Evolutionary conservation across 208 protist species (phyloP).

Genomic region (Acanthamoeba culbertsoni): DNA sequence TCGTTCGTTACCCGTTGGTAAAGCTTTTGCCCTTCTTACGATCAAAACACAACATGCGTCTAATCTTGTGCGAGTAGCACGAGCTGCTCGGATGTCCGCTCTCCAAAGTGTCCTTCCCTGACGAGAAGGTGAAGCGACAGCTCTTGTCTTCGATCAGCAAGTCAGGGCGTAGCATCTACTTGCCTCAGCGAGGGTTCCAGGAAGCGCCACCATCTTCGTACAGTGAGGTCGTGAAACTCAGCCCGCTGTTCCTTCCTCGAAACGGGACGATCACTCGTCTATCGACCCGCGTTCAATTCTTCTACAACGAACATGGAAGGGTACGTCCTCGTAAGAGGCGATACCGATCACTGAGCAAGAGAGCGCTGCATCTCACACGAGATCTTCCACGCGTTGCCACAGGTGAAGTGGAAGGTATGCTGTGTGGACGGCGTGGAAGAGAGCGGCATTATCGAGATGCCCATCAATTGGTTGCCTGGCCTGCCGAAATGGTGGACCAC

Average conservation of each 20-base stretch:
- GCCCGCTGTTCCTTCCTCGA: conserved; percentile 7
- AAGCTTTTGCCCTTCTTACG: not conserved
- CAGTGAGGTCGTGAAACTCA: not conserved
- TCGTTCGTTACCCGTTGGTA: conserved; percentile 35
- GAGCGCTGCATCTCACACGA: too few species aligned
- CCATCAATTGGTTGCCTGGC: conserved; percentile 21
- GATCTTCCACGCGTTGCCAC: not conserved
- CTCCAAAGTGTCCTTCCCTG: conserved; percentile 39
- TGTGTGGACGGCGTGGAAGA: conserved; percentile 21
- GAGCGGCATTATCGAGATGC: conserved; percentile 27
- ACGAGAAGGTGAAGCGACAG: conserved; percentile 32
- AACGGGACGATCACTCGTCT: not conserved
- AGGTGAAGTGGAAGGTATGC: conserved; percentile 44
- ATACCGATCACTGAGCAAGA: too few species aligned
- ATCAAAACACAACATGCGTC: not conserved
- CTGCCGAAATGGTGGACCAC: conserved; percentile 26
- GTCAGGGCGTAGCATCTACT: not conserved
- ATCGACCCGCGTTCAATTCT: conserved; percentile 19
- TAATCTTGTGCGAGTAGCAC: not conserved
- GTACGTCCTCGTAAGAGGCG: too few species aligned
- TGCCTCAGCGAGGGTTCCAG: not conserved
- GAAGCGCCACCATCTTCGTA: conserved; percentile 14
- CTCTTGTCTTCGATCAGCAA: conserved; percentile 42
- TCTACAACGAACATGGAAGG: conserved; percentile 7
- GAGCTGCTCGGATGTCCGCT: conserved; percentile 17